These are phyloP conservation scores for Fusarium dlaminii DNA, from an alignment of 2,329 filamentous ascomycete genomes.

Conservation along the genomic window DNA sequence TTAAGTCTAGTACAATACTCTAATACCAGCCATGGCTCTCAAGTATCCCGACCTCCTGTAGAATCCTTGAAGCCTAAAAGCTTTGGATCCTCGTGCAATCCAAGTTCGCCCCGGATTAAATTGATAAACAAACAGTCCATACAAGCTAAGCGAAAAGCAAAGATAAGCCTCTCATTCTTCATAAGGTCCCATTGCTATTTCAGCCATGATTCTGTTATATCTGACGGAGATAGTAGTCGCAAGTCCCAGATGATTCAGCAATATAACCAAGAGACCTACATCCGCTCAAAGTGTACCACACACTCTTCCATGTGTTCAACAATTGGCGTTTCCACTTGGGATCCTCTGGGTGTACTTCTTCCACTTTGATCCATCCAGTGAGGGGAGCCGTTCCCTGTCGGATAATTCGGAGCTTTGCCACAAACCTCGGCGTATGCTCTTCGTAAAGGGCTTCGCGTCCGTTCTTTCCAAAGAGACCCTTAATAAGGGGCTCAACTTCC, in stretches of 20 bases:
- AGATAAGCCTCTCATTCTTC: not conserved
- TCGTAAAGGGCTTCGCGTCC: not conserved
- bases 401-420: not conserved
- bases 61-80: not conserved
- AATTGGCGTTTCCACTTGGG: fast-evolving
- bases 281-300: not conserved
- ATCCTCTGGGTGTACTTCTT: fast-evolving
- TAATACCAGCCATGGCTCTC: too few relatives aligned
- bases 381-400: not conserved
- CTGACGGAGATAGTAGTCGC: fast-evolving
- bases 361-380: not conserved
- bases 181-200: fast-evolving
- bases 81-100: not conserved
- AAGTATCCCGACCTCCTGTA: too few relatives aligned
- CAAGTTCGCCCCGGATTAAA: not conserved
- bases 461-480: not conserved
- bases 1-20: too few relatives aligned
- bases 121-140: not conserved
- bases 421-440: not conserved
- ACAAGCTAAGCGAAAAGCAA: fast-evolving
- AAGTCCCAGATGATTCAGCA: not conserved
- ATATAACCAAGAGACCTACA: too few relatives aligned
- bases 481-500: not conserved
- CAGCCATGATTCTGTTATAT: not conserved
- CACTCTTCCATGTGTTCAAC: not conserved